phyloP scores from a whole-genome alignment of 805 yeast species.

The Starmerella kuoi region DNA sequence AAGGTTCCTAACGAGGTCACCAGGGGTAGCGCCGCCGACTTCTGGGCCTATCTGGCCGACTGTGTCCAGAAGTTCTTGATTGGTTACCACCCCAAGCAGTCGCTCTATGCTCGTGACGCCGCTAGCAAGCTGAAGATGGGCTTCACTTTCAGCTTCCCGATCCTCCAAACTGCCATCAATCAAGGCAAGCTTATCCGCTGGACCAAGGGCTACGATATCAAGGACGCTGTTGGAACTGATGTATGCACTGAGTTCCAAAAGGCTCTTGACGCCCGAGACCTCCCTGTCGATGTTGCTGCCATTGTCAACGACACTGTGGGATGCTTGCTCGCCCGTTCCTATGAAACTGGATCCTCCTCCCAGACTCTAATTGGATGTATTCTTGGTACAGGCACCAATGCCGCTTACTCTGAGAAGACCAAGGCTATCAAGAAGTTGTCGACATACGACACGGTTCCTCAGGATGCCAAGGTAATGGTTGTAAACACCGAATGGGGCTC shows the following conservation, averaged over 20 bases:
- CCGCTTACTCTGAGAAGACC: constrained; percentile 76
- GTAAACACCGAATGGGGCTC: constrained; percentile 98
- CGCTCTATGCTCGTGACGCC: constrained; percentile 25
- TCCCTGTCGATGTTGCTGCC: constrained; percentile 61
- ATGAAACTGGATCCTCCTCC: constrained; percentile 54
- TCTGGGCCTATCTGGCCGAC: constrained; percentile 64
- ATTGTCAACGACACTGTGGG: constrained; percentile 95
- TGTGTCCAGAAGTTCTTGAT: constrained; percentile 54
- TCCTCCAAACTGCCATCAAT: constrained; percentile 67
- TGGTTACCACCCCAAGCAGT: constrained; percentile 47
- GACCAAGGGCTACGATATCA: constrained; percentile 90
- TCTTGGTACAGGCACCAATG: constrained; percentile 96
- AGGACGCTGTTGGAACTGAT: constrained; percentile 75
- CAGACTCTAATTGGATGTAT: constrained; percentile 79
- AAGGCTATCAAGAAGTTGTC: constrained; percentile 51
- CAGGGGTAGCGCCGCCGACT: constrained; percentile 49
- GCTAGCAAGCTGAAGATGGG: constrained; percentile 52
- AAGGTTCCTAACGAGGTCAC: constrained; percentile 69
- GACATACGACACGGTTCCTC: constrained; percentile 35
- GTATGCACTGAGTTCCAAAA: constrained; percentile 62
- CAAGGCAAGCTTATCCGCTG: constrained; percentile 79
- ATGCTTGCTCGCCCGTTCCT: constrained; percentile 77
- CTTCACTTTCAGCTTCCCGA: constrained; percentile 90
- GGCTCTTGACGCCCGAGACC: constrained; percentile 46
- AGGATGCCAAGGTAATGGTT: constrained; percentile 48